phyloP scores from a whole-genome alignment of 345 rosid genomes.

The Corchorus olitorius region DNA sequence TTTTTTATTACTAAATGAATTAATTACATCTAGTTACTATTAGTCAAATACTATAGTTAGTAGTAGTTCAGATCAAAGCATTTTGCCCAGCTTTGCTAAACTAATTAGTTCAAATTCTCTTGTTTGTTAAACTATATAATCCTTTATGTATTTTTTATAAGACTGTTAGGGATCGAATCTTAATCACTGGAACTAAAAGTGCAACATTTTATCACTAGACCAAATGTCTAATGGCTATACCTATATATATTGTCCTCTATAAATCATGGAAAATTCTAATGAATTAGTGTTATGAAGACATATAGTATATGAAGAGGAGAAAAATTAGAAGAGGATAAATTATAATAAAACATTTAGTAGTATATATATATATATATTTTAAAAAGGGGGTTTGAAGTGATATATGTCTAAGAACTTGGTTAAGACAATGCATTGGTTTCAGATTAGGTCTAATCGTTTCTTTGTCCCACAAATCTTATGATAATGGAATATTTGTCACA shows the following conservation, averaged over 20 bases:
- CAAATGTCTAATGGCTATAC: too few species aligned
- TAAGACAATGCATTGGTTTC: slow-evolving; percentile 17
- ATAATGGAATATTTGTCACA: neutral
- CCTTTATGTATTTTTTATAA: too few species aligned
- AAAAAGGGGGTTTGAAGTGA: neutral
- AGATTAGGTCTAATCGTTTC: slow-evolving; percentile 12
- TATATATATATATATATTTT: too few species aligned
- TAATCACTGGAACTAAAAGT: too few species aligned
- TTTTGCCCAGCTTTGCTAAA: neutral
- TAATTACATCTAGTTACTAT: too few species aligned
- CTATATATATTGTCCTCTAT: too few species aligned
- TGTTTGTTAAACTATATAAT: too few species aligned
- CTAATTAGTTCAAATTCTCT: neutral
- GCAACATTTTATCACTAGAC: too few species aligned
- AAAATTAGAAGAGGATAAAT: neutral
- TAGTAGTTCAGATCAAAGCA: neutral
- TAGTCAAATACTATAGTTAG: too few species aligned
- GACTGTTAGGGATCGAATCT: too few species aligned
- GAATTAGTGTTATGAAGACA: neutral
- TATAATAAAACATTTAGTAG: neutral
- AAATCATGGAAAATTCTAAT: neutral
- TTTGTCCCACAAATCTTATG: slow-evolving; percentile 7
- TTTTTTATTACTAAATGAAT: too few species aligned
- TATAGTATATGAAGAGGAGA: neutral
- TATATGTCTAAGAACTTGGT: neutral